phyloP scores from a whole-genome alignment of 768 basidiomycete species.

The Podaxis sp. region DNA sequence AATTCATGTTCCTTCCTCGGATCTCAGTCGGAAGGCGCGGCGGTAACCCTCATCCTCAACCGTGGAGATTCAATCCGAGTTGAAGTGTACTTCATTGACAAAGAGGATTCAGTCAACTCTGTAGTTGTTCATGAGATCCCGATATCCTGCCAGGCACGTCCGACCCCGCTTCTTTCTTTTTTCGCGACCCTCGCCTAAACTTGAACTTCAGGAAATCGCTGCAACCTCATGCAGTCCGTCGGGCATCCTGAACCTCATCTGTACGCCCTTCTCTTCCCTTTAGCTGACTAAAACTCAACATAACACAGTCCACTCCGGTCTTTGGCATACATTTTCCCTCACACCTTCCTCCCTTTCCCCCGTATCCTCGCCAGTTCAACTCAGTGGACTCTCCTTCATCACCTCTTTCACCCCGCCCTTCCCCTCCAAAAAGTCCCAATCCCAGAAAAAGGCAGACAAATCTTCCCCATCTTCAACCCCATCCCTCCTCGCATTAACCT shows the following conservation, averaged over 20 bases:
- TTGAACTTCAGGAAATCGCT: slow-evolving; percentile 27
- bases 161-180: neutral
- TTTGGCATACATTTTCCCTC: slow-evolving; percentile 6
- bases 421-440: slow-evolving; percentile 20
- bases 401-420: slow-evolving; percentile 13
- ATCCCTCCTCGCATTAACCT: slow-evolving; percentile 41
- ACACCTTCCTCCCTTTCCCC: slow-evolving; percentile 24
- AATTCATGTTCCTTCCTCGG: slow-evolving; percentile 11
- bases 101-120: slow-evolving; percentile 25
- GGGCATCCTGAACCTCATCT: slow-evolving; percentile 46
- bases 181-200: slow-evolving; percentile 6
- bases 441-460: slow-evolving; percentile 14
- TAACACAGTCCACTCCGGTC: slow-evolving; percentile 25
- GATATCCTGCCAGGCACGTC: slow-evolving; percentile 26
- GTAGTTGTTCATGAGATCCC: slow-evolving; percentile 25
- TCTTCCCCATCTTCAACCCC: slow-evolving; percentile 18
- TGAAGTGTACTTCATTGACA: slow-evolving; percentile 28
- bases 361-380: slow-evolving; percentile 23
- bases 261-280: slow-evolving; percentile 26
- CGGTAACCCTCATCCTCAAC: neutral
- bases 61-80: slow-evolving; percentile 15
- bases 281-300: neutral
- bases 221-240: slow-evolving; percentile 40
- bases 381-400: slow-evolving; percentile 27
- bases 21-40: neutral